Conservation (phyloP, 106 monocot species). For the Acorus gramineus region DNA sequence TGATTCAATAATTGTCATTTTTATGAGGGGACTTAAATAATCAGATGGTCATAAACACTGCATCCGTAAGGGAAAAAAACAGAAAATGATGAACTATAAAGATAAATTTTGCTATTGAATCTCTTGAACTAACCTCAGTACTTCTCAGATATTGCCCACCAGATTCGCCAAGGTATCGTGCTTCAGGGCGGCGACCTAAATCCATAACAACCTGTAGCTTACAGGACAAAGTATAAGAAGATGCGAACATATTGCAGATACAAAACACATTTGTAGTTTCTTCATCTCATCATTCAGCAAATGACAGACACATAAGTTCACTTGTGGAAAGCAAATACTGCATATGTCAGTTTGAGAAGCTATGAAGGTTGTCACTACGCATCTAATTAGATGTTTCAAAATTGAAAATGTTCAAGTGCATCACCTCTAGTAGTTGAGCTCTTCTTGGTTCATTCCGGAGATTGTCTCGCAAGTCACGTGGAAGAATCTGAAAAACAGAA, state of each 20-base stretch:
- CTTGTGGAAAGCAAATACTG: no score
- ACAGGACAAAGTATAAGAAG: background rate
- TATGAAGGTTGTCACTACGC: background rate
- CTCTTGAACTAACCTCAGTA: conserved; percentile 35
- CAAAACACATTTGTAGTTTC: no score
- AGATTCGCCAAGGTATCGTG: conserved; percentile 77
- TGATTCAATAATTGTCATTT: no score
- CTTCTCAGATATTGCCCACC: conserved; percentile 82
- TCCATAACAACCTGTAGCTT: conserved; percentile 53
- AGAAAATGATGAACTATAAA: background rate
- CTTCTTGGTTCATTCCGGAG: conserved; percentile 79
- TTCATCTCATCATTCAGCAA: no score
- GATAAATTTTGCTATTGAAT: background rate
- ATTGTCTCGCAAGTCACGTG: conserved; percentile 57
- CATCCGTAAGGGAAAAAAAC: no score
- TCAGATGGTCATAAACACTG: no score
- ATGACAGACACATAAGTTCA: no score
- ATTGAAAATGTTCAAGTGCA: background rate
- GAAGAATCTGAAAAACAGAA: conserved; percentile 51
- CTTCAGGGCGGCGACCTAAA: conserved; percentile 85
- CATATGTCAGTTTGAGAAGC: background rate
- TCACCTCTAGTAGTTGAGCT: conserved; percentile 76
- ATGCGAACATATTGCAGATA: no score
- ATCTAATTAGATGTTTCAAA: no score
- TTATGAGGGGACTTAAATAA: no score